A percentile compares a stretch with the other conserved stretches of the same genome.
phyloP scores from a whole-genome alignment of 2,329 filamentous ascomycete genomes.

The Teratosphaeria nubilosa region DNA sequence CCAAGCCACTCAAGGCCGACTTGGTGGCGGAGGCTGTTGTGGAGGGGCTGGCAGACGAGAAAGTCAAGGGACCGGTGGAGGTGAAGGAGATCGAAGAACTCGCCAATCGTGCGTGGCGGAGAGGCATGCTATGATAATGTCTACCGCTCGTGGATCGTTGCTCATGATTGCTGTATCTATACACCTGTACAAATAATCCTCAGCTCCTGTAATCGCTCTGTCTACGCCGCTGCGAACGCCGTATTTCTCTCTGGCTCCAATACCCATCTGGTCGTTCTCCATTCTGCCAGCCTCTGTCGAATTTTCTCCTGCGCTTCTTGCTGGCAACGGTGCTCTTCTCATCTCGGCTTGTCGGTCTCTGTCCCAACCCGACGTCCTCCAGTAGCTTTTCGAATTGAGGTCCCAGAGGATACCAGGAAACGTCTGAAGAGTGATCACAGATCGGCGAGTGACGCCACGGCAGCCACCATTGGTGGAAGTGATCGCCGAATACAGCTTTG shows the following conservation, averaged over 20 bases:
- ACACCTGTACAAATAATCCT: neutral
- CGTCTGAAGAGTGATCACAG: conserved; percentile 42
- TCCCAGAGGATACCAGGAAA: conserved; percentile 26
- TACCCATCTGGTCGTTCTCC: conserved; percentile 25
- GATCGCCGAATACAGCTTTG: conserved; percentile 67
- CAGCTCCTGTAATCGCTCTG: neutral
- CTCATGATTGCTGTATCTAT: neutral
- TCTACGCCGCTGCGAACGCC: conserved; percentile 7
- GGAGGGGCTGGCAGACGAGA: conserved; percentile 69
- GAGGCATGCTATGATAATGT: conserved; percentile 62
- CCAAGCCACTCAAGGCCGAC: conserved; percentile 82
- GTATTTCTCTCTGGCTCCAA: conserved; percentile 20
- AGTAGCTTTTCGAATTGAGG: conserved; percentile 25
- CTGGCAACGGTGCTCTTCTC: conserved; percentile 1
- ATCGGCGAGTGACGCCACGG: conserved; percentile 69
- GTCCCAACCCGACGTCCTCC: conserved; percentile 20
- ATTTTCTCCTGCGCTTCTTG: conserved; percentile 9
- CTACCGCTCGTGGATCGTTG: neutral
- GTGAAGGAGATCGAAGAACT: conserved; percentile 70
- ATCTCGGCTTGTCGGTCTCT: conserved; percentile 2
- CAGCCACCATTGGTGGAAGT: conserved; percentile 65
- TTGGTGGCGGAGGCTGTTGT: conserved; percentile 81
- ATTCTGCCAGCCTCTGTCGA: conserved; percentile 24
- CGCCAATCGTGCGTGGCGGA: conserved; percentile 76
- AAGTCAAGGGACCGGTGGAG: conserved; percentile 65